Conservation (phyloP, 2,329 filamentous ascomycete genomes). For the Neonectria magnoliae region DNA sequence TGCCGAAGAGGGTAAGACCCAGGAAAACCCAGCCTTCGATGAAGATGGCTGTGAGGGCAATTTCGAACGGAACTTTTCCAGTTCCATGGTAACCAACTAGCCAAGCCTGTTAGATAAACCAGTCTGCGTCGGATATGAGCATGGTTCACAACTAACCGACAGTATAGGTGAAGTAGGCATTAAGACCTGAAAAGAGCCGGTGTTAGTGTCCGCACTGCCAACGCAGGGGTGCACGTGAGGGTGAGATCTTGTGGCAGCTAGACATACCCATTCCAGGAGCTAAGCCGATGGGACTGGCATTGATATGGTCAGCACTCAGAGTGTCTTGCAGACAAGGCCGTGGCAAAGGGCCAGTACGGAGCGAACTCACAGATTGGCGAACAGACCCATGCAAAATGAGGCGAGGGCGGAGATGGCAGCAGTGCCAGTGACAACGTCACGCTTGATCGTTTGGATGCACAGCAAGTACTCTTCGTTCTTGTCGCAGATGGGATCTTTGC, state of each 20-base stretch:
- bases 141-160: conserved; percentile 44
- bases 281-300: conserved; percentile 48
- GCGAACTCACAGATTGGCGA: conserved; percentile 74
- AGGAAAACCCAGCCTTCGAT: conserved; percentile 90
- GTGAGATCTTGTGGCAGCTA: neutral
- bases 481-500: conserved; percentile 61
- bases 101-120: neutral
- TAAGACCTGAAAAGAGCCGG: conserved; percentile 61
- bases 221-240: neutral
- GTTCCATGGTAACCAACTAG: conserved; percentile 78
- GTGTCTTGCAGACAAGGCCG: neutral
- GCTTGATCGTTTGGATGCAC: conserved; percentile 73
- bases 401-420: conserved; percentile 83
- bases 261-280: conserved; percentile 56
- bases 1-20: conserved; percentile 78
- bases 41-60: conserved; percentile 87
- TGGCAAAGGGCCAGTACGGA: neutral
- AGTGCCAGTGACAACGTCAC: conserved; percentile 85
- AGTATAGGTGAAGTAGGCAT: conserved; percentile 87
- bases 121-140: neutral
- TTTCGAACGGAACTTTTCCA: conserved; percentile 76
- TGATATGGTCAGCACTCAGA: conserved; percentile 9
- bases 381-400: conserved; percentile 84
- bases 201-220: conserved; percentile 10
- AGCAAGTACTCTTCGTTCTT: conserved; percentile 67